Evolutionary conservation across 2,329 filamentous ascomycete genomes (phyloP), one percentile per base, ranked within the genome.

Genomic region (Penicillium polonicum): DNA sequence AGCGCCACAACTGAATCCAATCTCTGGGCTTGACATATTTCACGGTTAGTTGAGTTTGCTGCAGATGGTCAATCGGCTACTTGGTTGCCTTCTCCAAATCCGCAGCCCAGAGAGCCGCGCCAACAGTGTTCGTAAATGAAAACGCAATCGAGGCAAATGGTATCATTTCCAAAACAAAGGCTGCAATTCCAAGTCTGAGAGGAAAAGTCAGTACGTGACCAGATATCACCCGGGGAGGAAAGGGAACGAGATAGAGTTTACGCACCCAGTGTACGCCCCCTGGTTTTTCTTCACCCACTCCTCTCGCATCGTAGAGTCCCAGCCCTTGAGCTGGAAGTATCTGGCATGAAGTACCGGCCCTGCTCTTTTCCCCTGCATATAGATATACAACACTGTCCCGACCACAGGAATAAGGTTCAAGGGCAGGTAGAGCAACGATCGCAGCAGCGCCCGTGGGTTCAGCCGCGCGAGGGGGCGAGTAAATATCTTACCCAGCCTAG

Each of bases 351-450:
- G 79, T 0, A 77, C 77, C 41, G 85, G 84, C 2, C 82, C 85
- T 27, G 77, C 72, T 57, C 78, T 79, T 67, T 74, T 74, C 74
- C 88, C 89, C 74, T 96, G 91, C 17, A 95, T 72, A 29, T 89
- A 72, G 35, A 97, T 83, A 74, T 96, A 97, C 5, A 92, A 78
- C 8, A 87, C 78, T 0, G 92, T 96, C 6, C 93, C 93, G 19
- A 96, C 85, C 0, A 97, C 83, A 0, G 93, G 93, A 52, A 97
- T 92, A 71, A 96, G 92, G 78, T 97, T 97, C 60, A 97, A 82
- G 12, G 93, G 92, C 42, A 96, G 80, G 72, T 95, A 94, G 77
- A 97, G 84, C 62, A 96, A 71, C 68, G 93, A 93, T 42, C 90
- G 82, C 39, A 96, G 78, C 44, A 96, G 75, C 8, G 88, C 86